A percentile compares a stretch with the other conserved stretches of the same genome.
Evolutionary conservation across 2,329 filamentous ascomycete species (phyloP).

Genomic region (Elsinoe ampelina): DNA sequence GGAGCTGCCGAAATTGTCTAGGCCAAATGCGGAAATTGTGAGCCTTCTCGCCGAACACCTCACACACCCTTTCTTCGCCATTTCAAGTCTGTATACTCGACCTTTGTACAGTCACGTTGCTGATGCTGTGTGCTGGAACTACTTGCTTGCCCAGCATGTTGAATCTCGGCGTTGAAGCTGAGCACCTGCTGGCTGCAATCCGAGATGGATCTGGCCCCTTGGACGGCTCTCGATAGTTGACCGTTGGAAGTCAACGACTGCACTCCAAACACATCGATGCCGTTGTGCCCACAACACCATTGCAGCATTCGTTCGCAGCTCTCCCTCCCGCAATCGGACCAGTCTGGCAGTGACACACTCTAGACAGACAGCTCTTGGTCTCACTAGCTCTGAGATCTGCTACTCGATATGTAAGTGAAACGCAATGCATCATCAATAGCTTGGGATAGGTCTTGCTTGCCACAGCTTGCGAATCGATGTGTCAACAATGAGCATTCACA

Average conservation of each 20-base stretch:
- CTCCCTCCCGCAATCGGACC: neutral
- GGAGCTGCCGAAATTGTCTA: neutral
- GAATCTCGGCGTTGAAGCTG: too few relatives aligned
- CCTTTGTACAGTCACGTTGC: too few relatives aligned
- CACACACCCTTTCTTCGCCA: too few relatives aligned
- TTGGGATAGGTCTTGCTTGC: neutral
- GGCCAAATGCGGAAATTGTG: neutral
- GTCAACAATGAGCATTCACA: neutral
- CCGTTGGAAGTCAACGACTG: constrained; percentile 1
- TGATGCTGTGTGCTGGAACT: too few relatives aligned
- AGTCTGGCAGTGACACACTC: neutral
- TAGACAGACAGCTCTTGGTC: neutral
- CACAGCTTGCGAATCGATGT: neutral
- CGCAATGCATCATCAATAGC: neutral
- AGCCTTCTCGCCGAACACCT: too few relatives aligned
- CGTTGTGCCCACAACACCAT: neutral
- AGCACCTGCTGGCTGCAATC: neutral
- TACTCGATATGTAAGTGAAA: neutral
- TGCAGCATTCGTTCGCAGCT: neutral
- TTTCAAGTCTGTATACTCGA: too few relatives aligned
- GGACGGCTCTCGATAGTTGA: constrained; percentile 8
- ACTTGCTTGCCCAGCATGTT: too few relatives aligned
- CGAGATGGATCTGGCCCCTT: neutral
- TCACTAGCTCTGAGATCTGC: constrained; percentile 1
- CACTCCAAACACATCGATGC: constrained; percentile 1